A percentile compares a stretch with the other conserved stretches of the same genome.
These are phyloP conservation scores for Diphasiastrum complanatum DNA, from an alignment of 83 land plant genomes.

Conservation along the genomic window DNA sequence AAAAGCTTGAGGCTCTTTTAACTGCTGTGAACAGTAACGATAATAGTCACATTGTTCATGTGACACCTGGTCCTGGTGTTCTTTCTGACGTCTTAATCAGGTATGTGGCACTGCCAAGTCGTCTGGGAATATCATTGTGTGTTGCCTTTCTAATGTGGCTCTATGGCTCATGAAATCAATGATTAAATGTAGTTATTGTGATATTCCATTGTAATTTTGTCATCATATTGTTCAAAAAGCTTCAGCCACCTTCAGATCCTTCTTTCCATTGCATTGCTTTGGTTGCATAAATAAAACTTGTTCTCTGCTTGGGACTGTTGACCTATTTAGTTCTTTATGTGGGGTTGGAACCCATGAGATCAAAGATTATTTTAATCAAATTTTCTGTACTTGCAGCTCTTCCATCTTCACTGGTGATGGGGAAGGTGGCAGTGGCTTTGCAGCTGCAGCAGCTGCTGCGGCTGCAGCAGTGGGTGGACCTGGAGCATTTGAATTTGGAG, in stretches of 20 bases:
- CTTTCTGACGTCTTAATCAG: constrained; percentile 80
- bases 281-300: too few species aligned
- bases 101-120: constrained; percentile 21
- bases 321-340: too few species aligned
- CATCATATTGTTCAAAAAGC: too few species aligned
- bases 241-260: too few species aligned
- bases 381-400: constrained; percentile 37
- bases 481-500: constrained; percentile 76
- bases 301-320: too few species aligned
- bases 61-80: constrained; percentile 56
- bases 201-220: too few species aligned
- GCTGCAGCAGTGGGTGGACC: constrained; percentile 71
- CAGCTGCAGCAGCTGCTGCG: constrained; percentile 71
- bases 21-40: constrained; percentile 72
- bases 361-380: background rate
- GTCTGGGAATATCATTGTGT: background rate
- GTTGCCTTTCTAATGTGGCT: too few species aligned
- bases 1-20: constrained; percentile 69
- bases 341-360: too few species aligned
- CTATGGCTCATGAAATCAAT: too few species aligned
- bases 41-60: constrained; percentile 80
- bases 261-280: too few species aligned
- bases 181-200: too few species aligned
- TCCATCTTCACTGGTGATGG: constrained; percentile 89
- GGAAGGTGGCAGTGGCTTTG: constrained; percentile 86